Evolutionary conservation across 1,284 basidiomycete species (phyloP), one percentile per base, ranked within the genome.

Genomic region (Ganoderma resinaceum): DNA sequence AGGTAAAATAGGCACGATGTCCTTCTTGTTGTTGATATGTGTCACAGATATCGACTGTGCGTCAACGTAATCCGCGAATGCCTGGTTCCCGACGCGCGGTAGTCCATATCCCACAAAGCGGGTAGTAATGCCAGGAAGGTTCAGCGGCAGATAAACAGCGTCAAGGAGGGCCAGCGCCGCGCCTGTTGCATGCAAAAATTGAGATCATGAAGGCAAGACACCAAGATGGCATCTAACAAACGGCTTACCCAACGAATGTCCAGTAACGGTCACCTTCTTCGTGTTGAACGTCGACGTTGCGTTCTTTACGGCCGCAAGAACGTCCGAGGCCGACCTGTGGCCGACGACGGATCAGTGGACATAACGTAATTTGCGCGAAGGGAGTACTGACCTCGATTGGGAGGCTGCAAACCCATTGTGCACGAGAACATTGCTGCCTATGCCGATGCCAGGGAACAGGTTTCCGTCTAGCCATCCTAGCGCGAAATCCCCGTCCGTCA

Each of bases 81-180:
- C 75, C 88, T 91, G 58, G 87, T 91, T 67, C 85, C 86, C 86
- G 81, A 76, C 89, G 49, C 90, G 83, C 26, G 91, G 91, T 75
- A 89, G 80, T 18, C 85, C 84, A 69, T 85, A 87, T 0, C 77
- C 80, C 40, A 87, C 74, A 40, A 81, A 81, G 66, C 78, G 80
- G 73, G 86, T 78, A 2, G 74, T 77, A 1, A 79, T 80, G 3
- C 71, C 74, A 82, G 78, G 65, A 5, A 88, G 76, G 65, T 85
- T 82, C 26, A 85, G 75, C 3, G 82, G 81, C 23, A 88, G 77
- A 73, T 81, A 85, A 11, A 86, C 80, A 0, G 82, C 76, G 68
- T 85, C 84, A 18, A 88, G 77, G 20, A 87, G 77, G 0, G 83
- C 78, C 61, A 87, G 78, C 0, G 86, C 86, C 12, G 82, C 86